A percentile compares a stretch with the other conserved stretches of the same genome.
phyloP scores from a whole-genome alignment of 2,329 filamentous ascomycete species.

The Metarhizium guizhouense region DNA sequence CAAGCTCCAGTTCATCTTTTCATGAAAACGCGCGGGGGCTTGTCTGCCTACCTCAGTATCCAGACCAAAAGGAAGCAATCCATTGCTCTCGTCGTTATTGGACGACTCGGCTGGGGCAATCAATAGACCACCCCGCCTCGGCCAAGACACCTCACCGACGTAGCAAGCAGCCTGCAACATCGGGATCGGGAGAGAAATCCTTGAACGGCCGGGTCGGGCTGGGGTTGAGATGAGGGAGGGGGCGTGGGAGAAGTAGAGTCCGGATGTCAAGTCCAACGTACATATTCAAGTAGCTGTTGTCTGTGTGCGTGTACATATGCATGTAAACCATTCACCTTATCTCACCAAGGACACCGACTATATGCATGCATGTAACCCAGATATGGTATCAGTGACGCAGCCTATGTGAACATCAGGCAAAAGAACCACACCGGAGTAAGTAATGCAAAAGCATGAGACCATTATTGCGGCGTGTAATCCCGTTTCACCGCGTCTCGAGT shows the following conservation, averaged over 20 bases:
- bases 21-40: neutral
- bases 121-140: neutral
- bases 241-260: neutral
- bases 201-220: neutral
- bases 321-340: neutral
- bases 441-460: neutral
- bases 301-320: neutral
- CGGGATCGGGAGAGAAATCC: neutral
- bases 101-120: neutral
- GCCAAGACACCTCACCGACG: neutral
- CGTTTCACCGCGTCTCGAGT: neutral
- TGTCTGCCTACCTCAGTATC: neutral
- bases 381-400: neutral
- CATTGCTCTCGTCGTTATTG: neutral
- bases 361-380: no score
- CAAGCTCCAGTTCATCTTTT: neutral
- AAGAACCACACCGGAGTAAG: neutral
- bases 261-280: no score
- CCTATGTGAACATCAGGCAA: neutral
- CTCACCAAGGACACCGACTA: no score
- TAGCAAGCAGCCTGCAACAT: neutral
- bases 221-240: neutral
- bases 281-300: neutral
- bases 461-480: neutral
- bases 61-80: neutral